Base-by-base conservation (phyloP, 495 filamentous ascomycete species). In the Aspergillus nidulans region DNA sequence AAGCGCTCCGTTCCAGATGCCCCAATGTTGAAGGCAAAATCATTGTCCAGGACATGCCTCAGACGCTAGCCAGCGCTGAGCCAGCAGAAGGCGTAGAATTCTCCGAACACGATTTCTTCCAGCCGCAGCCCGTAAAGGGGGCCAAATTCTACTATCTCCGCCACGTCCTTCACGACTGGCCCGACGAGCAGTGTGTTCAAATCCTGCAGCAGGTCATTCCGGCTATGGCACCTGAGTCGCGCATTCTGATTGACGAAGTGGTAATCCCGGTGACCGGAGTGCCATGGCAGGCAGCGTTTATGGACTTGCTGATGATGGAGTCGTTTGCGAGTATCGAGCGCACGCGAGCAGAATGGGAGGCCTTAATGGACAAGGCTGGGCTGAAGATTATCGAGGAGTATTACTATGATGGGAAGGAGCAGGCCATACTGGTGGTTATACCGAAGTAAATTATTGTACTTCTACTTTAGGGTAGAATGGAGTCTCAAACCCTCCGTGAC, bases 161-260 rank as follows among this genome's bases (percentile, higher is more conserved):
- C 15, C 57, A 66, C 18, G 66, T 77, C 28, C 56, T 81, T n/a
- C 77, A 81, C 60, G 74, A 80, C 57, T 71, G 72, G 65, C 61
- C 69, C 4, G 76, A 80, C 23, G 54, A 62, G 12, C 61, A 75
- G 20, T 67, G 59, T 9, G 43, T 65, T 0, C 65, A 62, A 47
- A 73, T 79, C 28, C 59, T 81, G n/a, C 52, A 57, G 25, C 61
- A 70, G 12, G 49, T 77, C 23, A 62, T 68, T 4, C 67, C 70
- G 0, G 76, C 75, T 25, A 72, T 79, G 76, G 66, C 64, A n/a
- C 45, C 41, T 3, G 42, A 56, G 12, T 53, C 48, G 15, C 44
- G 49, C 16, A 43, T 60, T 1, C 23, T 63, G 25, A 63, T 63
- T 28, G 55, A 54, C 2, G 56, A 58, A 20, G 41, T 56, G 9